Evolutionary conservation across 2,329 filamentous ascomycete species (phyloP), one percentile per base, ranked within the genome.

Genomic region (Phaeophleospora eucalypticola): DNA sequence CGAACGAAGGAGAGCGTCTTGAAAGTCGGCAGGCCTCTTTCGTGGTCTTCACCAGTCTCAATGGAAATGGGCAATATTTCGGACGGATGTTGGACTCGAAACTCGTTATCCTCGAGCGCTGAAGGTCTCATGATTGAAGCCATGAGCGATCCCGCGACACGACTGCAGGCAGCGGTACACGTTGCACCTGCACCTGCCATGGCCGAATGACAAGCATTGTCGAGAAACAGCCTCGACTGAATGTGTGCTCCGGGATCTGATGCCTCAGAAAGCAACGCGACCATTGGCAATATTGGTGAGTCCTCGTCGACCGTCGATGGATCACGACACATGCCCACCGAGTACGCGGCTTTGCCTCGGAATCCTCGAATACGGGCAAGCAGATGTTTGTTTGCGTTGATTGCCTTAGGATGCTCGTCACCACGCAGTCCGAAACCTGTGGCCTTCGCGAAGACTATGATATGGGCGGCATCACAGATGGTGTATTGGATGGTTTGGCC

Each of bases 101-200:
- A 51, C 3, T 46, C 40, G 7, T 36, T 45, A n/a, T 48, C 32
- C 4, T 42, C 38, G 21, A 36, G 10, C 12, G 48, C 41, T 14
- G 41, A 21, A 16, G 34, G 24, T 12, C 41, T 43, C 44, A 50
- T 50, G 17, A 49, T 36, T 16, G 47, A 3, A 4, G 43, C 40
- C 10, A 54, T 48, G 37, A 56, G 17, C n/a, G 43, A 47, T 7
- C 53, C 48, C 14, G 21, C 21, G 8, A 53, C 37, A 1, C 48
- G 48, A 49, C 51, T 52, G 19, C 38, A 43, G 10, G 51, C 52
- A 27, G 51, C 48, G 14, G 50, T 56, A 38, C 48, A 54, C 8
- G 51, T 53, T 15, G 53, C 50, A 19, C 51, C 51, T 19, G 48
- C 46, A 7, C 51, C 51, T 41, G 53, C 53, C 49, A 56, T 54